Percentiles rank a stretch among this genome's conserved stretches.
phyloP scores from a whole-genome alignment of 768 basidiomycete genomes.

The Panellus pusillus region DNA sequence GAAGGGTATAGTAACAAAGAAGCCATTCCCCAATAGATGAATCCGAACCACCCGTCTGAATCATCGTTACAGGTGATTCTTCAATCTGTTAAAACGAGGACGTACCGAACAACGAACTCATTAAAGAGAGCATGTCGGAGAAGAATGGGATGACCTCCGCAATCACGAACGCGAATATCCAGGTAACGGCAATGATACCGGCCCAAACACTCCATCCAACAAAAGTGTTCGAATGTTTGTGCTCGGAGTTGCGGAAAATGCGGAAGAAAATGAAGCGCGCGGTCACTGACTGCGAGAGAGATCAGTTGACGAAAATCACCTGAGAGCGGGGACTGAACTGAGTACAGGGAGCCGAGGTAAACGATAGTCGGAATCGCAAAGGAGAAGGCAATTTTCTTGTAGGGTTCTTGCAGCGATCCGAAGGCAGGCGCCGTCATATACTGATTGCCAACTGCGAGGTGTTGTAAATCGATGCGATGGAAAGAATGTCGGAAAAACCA shows the following conservation, averaged over 20 bases:
- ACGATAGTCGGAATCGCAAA: slow-evolving; percentile 45
- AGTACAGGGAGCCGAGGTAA: slow-evolving; percentile 43
- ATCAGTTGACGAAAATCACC: not conserved
- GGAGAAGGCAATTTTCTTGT: slow-evolving; percentile 43
- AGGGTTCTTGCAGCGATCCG: slow-evolving; percentile 36
- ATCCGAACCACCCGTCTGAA: slow-evolving; percentile 37
- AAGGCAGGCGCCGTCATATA: slow-evolving; percentile 45
- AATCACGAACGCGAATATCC: slow-evolving; percentile 35
- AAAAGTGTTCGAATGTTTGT: slow-evolving; percentile 35
- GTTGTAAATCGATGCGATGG: not conserved
- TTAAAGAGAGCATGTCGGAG: slow-evolving; percentile 40
- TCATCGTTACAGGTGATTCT: not conserved
- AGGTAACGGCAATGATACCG: slow-evolving; percentile 31
- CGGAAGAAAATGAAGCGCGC: slow-evolving; percentile 47
- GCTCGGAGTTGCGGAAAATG: slow-evolving; percentile 37
- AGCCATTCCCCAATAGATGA: slow-evolving; percentile 47
- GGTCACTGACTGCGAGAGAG: slow-evolving; percentile 32
- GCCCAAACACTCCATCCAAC: slow-evolving; percentile 34
- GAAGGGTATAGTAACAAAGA: slow-evolving; percentile 41
- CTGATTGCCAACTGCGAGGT: slow-evolving; percentile 29
- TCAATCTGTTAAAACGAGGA: not conserved
- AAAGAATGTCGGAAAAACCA: not conserved
- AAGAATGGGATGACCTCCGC: slow-evolving; percentile 39
- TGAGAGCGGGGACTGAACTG: slow-evolving; percentile 26
- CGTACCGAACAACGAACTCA: slow-evolving; percentile 43